A percentile compares a stretch with the other conserved stretches of the same genome.
These are phyloP conservation scores for Paramecium bursaria DNA, from an alignment of 73 alveolate species.

Conservation along the genomic window DNA sequence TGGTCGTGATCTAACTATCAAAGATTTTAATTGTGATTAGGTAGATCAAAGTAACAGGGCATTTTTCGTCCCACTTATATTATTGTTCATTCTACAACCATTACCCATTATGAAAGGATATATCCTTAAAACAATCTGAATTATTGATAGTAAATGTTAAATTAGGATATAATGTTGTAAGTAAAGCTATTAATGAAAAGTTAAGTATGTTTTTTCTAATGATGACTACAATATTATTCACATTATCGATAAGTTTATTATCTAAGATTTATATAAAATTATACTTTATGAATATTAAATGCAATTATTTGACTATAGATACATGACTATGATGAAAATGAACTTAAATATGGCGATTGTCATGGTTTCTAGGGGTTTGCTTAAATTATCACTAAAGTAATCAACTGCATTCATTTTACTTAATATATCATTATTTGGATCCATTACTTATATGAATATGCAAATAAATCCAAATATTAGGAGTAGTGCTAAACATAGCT, in stretches of 20 bases:
- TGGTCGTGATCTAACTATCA: not conserved
- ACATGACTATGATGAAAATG: slow-evolving; percentile 21
- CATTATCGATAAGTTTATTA: slow-evolving; percentile 28
- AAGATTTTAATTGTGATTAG: slow-evolving; percentile 19
- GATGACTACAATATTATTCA: slow-evolving; percentile 26
- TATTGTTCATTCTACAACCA: not conserved
- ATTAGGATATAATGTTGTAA: slow-evolving; percentile 53
- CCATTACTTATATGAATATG: not conserved
- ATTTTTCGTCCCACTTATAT: not conserved
- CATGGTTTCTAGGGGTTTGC: not conserved
- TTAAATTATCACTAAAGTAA: no score
- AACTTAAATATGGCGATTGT: slow-evolving; percentile 32
- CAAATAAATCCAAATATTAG: slow-evolving; percentile 45
- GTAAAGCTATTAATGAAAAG: slow-evolving; percentile 11
- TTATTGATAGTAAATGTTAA: slow-evolving; percentile 49
- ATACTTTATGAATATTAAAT: slow-evolving; percentile 48
- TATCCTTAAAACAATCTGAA: slow-evolving; percentile 40
- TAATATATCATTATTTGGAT: slow-evolving; percentile 36
- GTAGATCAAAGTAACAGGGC: slow-evolving; percentile 13
- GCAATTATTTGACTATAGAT: slow-evolving; percentile 37
- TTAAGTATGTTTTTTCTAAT: slow-evolving; percentile 34
- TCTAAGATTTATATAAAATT: not conserved
- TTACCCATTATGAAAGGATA: not conserved
- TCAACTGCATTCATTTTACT: slow-evolving; percentile 31
- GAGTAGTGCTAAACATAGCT: slow-evolving; percentile 26